Evolutionary conservation across 2,329 filamentous ascomycete species (phyloP).

Genomic region (Nannizzia gypsea): DNA sequence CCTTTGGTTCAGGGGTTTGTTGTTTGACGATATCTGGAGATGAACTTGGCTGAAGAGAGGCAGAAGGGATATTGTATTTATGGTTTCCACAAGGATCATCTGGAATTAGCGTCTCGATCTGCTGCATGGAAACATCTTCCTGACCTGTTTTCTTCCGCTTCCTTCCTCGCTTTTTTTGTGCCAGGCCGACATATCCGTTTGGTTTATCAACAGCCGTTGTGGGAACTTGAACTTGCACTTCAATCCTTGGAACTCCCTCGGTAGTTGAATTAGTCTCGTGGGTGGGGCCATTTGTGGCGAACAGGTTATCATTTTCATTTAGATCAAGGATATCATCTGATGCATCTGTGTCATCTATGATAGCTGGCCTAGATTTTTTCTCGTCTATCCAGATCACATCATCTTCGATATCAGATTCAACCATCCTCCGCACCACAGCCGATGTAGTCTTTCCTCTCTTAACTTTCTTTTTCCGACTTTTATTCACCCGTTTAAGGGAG

Average conservation of each 20-base stretch:
- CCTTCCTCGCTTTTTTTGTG: constrained; percentile 32
- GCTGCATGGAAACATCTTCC: neutral
- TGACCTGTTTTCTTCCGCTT: constrained; percentile 26
- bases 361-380: neutral
- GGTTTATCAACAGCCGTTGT: neutral
- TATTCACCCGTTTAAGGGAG: constrained; percentile 21
- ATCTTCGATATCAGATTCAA: constrained; percentile 25
- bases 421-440: constrained; percentile 21
- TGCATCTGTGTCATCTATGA: constrained; percentile 3
- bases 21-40: neutral
- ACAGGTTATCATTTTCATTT: neutral
- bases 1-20: neutral
- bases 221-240: neutral
- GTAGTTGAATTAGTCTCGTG: neutral
- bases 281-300: neutral
- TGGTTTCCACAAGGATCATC: neutral
- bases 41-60: neutral
- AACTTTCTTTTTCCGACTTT: constrained; percentile 31
- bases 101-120: neutral
- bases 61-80: neutral
- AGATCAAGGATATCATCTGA: neutral
- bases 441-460: constrained; percentile 36
- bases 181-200: neutral
- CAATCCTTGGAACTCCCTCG: neutral
- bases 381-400: constrained; percentile 34